Evolutionary conservation across 805 yeast genomes (phyloP).

Genomic region (Candida manassasensis): DNA sequence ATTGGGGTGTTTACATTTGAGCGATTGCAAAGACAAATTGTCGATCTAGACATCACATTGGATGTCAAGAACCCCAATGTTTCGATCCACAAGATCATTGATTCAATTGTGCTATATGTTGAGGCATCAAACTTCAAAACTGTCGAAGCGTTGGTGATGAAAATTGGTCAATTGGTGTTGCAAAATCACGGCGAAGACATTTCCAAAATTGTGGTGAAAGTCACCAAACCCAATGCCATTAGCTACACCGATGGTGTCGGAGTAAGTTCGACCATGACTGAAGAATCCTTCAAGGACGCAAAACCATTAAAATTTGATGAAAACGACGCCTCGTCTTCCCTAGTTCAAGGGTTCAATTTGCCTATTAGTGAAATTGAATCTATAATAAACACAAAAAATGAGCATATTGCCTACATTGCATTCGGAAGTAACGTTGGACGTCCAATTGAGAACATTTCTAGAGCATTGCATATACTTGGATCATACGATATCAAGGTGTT

Average conservation of each 20-base stretch:
- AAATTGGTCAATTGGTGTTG: slow-evolving; percentile 57
- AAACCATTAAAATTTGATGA: slow-evolving; percentile 13
- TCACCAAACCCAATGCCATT: slow-evolving; percentile 84
- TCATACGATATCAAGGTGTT: slow-evolving; percentile 41
- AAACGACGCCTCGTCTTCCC: slow-evolving; percentile 8
- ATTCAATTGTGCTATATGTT: slow-evolving; percentile 53
- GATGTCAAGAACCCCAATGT: slow-evolving; percentile 25
- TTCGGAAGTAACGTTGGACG: slow-evolving; percentile 88
- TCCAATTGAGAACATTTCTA: slow-evolving; percentile 54
- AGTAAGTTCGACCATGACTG: slow-evolving; percentile 57
- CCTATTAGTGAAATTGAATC: slow-evolving; percentile 20
- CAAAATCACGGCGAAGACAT: slow-evolving; percentile 33
- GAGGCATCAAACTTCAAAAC: slow-evolving; percentile 82
- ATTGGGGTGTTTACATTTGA: slow-evolving; percentile 94
- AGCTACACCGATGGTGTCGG: slow-evolving; percentile 88
- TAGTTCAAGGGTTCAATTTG: slow-evolving; percentile 22
- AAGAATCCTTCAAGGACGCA: slow-evolving; percentile 33
- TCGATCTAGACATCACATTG: slow-evolving; percentile 51
- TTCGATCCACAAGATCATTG: slow-evolving; percentile 40
- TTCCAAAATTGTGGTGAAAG: slow-evolving; percentile 48
- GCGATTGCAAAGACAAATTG: slow-evolving; percentile 73
- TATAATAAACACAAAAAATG: slow-evolving; percentile 5
- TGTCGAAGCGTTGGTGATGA: slow-evolving; percentile 83
- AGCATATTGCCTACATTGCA: slow-evolving; percentile 66
- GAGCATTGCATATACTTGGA: slow-evolving; percentile 48